Conservation (phyloP, 176 grass and related monocot genomes). For the Cenchrus americanus region DNA sequence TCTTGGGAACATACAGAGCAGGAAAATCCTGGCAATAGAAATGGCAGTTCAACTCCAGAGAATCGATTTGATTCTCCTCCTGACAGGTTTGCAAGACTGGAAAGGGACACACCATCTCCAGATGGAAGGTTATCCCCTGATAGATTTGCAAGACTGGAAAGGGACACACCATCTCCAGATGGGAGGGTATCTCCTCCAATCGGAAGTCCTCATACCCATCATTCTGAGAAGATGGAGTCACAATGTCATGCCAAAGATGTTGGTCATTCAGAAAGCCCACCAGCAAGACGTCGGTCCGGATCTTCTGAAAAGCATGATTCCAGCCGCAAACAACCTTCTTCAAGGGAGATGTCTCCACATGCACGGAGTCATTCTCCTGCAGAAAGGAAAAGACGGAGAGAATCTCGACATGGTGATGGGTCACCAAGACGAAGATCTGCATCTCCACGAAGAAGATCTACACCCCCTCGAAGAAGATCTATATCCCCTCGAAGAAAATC, state of each 20-base stretch:
- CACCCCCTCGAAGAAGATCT: conserved; percentile 43
- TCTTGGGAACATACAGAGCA: conserved; percentile 39
- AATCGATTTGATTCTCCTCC: conserved; percentile 40
- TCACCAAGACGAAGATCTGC: conserved; percentile 48
- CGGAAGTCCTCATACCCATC: conserved; percentile 39
- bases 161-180: conserved; percentile 52
- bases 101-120: conserved; percentile 54
- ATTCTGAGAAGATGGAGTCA: conserved; percentile 42
- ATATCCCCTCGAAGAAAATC: conserved; percentile 53
- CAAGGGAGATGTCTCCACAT: conserved; percentile 58
- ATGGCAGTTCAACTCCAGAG: conserved; percentile 43
- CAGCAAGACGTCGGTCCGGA: conserved; percentile 35
- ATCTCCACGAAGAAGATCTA: conserved; percentile 49
- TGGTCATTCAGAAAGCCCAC: conserved; percentile 46
- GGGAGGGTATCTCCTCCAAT: conserved; percentile 40
- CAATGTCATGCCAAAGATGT: conserved; percentile 29
- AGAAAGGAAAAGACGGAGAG: conserved; percentile 43
- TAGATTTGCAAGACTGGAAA: conserved; percentile 51
- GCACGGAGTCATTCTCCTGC: conserved; percentile 34
- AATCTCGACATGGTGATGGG: conserved; percentile 48
- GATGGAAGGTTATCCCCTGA: conserved; percentile 48
- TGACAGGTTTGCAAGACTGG: conserved; percentile 45
- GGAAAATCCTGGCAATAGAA: conserved; percentile 46
- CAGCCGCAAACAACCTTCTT: conserved; percentile 51
- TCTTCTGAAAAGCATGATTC: conserved; percentile 59